Conservation (phyloP, 2,329 filamentous ascomycete genomes). For the Botrytis deweyae region DNA sequence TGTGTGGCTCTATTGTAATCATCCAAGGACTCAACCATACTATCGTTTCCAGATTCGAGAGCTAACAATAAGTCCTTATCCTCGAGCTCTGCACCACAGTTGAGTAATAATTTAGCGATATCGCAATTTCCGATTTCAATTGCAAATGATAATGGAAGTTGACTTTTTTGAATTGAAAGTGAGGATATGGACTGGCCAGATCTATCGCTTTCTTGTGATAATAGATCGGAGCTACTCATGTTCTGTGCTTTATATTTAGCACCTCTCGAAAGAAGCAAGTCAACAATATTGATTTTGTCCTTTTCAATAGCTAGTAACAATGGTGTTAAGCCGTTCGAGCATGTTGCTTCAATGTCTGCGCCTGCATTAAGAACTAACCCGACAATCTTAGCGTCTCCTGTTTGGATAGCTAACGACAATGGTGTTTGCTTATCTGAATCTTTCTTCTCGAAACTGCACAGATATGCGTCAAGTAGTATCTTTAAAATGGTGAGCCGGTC, state of each 20-base stretch:
- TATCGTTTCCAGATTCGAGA: not conserved
- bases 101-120: not conserved
- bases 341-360: fast-evolving
- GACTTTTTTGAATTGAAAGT: not conserved
- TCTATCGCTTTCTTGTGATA: not conserved
- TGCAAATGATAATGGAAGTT: not conserved
- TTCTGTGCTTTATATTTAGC: not conserved
- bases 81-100: not conserved
- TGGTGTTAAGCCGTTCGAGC: not conserved
- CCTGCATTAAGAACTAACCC: not conserved
- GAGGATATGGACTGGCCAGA: not conserved
- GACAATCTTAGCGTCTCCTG: not conserved
- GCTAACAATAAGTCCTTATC: not conserved
- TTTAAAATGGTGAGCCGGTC: not conserved
- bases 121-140: not conserved
- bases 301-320: conserved; percentile 7
- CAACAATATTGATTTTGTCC: not conserved
- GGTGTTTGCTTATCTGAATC: not conserved
- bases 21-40: not conserved
- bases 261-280: not conserved
- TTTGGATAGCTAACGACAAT: not conserved
- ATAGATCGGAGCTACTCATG: too few species aligned
- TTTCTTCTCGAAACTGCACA: not conserved
- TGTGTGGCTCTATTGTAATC: not conserved
- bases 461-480: conserved; percentile 7